Percentiles rank a stretch among this genome's conserved stretches.
Conservation (phyloP, 805 yeast species). For the Kuraishia hungarica region DNA sequence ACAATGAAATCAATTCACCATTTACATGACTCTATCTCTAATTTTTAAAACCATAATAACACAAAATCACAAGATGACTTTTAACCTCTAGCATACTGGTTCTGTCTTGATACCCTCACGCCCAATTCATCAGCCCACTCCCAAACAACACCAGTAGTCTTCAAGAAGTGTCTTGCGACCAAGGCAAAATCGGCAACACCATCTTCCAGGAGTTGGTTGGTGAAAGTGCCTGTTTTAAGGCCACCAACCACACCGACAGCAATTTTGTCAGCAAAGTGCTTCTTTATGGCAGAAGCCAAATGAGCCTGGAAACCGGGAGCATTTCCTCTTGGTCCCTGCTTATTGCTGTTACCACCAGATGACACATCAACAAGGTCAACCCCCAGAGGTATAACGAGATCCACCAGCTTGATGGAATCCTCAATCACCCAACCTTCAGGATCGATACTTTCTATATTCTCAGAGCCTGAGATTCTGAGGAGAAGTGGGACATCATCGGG, state of each 20-base stretch:
- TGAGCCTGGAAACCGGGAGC: slow-evolving; percentile 28
- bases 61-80: no score
- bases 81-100: background rate
- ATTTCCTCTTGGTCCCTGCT: slow-evolving; percentile 18
- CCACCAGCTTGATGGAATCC: slow-evolving; percentile 33
- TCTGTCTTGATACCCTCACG: slow-evolving; percentile 12
- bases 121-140: slow-evolving; percentile 42
- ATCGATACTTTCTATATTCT: slow-evolving; percentile 25
- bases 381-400: slow-evolving; percentile 30
- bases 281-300: slow-evolving; percentile 32
- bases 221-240: slow-evolving; percentile 24
- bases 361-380: slow-evolving; percentile 48
- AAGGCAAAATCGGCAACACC: slow-evolving; percentile 39
- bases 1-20: no score
- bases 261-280: slow-evolving; percentile 32
- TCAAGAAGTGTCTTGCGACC: slow-evolving; percentile 36
- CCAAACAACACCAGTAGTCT: slow-evolving; percentile 41
- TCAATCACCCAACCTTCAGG: slow-evolving; percentile 32
- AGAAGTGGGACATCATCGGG: slow-evolving; percentile 37
- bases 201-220: slow-evolving; percentile 30
- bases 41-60: no score
- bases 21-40: no score
- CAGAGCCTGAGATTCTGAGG: slow-evolving; percentile 38
- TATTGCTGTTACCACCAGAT: slow-evolving; percentile 38
- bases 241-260: slow-evolving; percentile 41